Conservation (phyloP, 495 filamentous ascomycete species). For the Aspergillus asperescens region DNA sequence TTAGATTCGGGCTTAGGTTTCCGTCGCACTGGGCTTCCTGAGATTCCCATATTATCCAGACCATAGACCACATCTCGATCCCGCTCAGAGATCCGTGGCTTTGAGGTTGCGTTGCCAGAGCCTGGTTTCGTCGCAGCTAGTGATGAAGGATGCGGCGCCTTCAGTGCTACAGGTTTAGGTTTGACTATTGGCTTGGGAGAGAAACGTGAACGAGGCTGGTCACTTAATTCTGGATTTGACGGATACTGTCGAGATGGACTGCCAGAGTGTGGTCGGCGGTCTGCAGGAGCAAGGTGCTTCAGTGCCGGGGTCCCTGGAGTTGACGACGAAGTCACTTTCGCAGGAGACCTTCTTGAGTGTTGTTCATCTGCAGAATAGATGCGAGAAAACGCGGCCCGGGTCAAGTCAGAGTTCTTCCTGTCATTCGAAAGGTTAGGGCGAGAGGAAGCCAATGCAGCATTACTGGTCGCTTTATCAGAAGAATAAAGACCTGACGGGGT, state of each 20-base stretch:
- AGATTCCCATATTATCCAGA: slow-evolving; percentile 27
- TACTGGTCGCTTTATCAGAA: slow-evolving; percentile 28
- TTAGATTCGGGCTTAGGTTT: slow-evolving; percentile 19
- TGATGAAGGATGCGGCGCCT: slow-evolving; percentile 20
- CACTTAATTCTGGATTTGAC: slow-evolving; percentile 22
- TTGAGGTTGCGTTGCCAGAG: slow-evolving; percentile 23
- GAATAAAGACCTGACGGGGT: slow-evolving; percentile 1
- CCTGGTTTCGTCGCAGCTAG: neutral
- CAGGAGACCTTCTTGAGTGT: slow-evolving; percentile 11
- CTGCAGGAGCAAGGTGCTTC: slow-evolving; percentile 1
- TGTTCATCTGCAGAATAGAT: slow-evolving; percentile 27
- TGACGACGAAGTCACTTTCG: slow-evolving; percentile 10
- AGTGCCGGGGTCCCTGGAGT: slow-evolving; percentile 11
- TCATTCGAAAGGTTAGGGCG: slow-evolving; percentile 25
- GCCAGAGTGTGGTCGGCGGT: slow-evolving; percentile 2
- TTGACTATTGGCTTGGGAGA: slow-evolving; percentile 35
- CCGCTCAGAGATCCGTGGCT: slow-evolving; percentile 10
- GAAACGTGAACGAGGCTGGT: slow-evolving; percentile 17
- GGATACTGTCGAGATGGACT: slow-evolving; percentile 10
- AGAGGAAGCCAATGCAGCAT: slow-evolving; percentile 32
- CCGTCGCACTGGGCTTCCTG: slow-evolving; percentile 21
- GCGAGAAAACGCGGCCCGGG: slow-evolving; percentile 3
- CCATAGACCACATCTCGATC: slow-evolving; percentile 23
- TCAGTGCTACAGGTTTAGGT: slow-evolving; percentile 32
- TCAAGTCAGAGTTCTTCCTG: slow-evolving; percentile 22